Evolutionary conservation across 768 basidiomycete genomes (phyloP), one percentile per base, ranked within the genome.

Genomic region (Suillus subaureus): DNA sequence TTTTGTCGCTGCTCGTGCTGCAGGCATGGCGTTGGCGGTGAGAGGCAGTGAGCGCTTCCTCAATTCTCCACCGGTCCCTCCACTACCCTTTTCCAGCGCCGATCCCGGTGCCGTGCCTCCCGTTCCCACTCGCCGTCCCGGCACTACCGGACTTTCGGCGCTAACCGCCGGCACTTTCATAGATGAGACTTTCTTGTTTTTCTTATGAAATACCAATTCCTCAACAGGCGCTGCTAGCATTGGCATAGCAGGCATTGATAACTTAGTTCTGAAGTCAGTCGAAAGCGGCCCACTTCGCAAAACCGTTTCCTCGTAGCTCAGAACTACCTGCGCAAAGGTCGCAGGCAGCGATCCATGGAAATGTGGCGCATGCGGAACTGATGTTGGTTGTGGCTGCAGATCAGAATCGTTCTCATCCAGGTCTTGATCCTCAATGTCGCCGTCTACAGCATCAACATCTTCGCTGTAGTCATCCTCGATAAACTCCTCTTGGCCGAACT

Each of bases 381-480:
- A 61, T 45, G 65, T 47, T 13, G 76, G 69, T 39, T 70, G 70
- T 13, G 71, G 69, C 60, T 73, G 71, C 58, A 77, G 9, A 63
- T 78, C 74, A 69, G 74, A 67, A 68, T 72, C 71, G 67, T 76
- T 42, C 39, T 31, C 72, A 49, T 71, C 72, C 8, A 75, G 72
- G 64, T 78, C 79, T 64, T 77, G 78, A 12, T 78, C 79, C 69
- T 80, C 81, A 68, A 76, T 76, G 63, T 79, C 73, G 61, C 80
- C 81, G 68, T 82, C 83, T 61, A 74, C 77, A 39, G 80, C 82
- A 66, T 85, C 77, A 39, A 78, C 82, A 66, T 85, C 83, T 63
- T 81, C 83, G 70, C 82, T 84, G 74, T 84, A 79, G 60, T 79
- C 81, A 56, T 82, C 83, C 64, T 78, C 82, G 31, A 57, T 75